Base-by-base conservation (phyloP, 1,284 basidiomycete genomes). In the Ceratobasidium sp. region DNA sequence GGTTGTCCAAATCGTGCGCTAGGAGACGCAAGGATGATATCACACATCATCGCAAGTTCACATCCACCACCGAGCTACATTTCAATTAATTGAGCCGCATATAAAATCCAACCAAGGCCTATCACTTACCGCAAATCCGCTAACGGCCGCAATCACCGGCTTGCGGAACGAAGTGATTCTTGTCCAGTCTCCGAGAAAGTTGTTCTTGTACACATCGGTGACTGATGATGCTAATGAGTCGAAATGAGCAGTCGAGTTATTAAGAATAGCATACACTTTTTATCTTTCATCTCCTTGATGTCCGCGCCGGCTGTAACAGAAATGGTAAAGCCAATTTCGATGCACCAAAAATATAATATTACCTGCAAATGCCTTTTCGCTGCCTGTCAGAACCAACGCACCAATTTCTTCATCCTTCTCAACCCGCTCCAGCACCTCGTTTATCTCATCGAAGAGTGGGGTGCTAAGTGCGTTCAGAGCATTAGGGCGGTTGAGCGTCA, bases 401-500 rank as follows among this genome's bases (percentile, higher is more conserved):
- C 89, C 86, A 58, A 92, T 81, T 9, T 80, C 79, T 41, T 86
- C 82, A 74, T 96, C 93, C 47, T 79, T 80, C 75, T 94, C 91
- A 3, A 89, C 87, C 58, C 86, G 84, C 33, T 80, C 82, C 56
- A 95, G 78, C 16, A 91, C 93, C 60, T 85, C 81, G 75, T 93
- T 91, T 58, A 97, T 83, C 75, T 92, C 88, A 21, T 79, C 78
- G 77, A 95, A 89, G 70, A 96, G 82, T 7, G 91, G 88, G 9
- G 87, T 84, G 75, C 85, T 91, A 71, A 99, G 82, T 42, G 97
- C 96, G 77, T 99, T 98, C 74, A 98, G 84, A 25, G 93, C 93
- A 77, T 97, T 98, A 57, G 97, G 96, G 68, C 96, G 85, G 82
- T 99, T 98, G 75, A 99, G 85, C 14, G 91, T 93, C 78, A 99